Evolutionary conservation across 495 filamentous ascomycete genomes (phyloP).

Genomic region (Niebla homalea): DNA sequence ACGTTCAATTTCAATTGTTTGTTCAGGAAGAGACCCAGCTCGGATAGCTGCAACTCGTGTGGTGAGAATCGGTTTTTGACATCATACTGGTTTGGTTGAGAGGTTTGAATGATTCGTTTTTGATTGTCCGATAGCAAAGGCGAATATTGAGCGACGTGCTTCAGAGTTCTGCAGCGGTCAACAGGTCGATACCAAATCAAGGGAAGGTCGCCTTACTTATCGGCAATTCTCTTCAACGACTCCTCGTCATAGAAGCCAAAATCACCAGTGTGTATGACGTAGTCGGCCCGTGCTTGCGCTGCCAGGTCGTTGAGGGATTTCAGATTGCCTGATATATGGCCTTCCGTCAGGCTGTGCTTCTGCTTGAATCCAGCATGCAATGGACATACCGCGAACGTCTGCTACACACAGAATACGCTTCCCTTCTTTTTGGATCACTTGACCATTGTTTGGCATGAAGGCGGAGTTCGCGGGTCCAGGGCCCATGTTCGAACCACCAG

Average conservation of each 20-base stretch:
- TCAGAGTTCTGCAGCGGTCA: slow-evolving; percentile 61
- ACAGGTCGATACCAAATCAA: slow-evolving; percentile 11
- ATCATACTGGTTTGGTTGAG: slow-evolving; percentile 38
- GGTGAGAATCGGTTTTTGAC: slow-evolving; percentile 74
- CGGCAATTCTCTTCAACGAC: slow-evolving; percentile 92
- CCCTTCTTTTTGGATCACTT: slow-evolving; percentile 71
- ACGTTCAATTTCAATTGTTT: slow-evolving; percentile 82
- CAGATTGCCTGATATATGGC: slow-evolving; percentile 59
- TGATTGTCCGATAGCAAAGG: slow-evolving; percentile 76
- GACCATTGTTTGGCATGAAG: slow-evolving; percentile 52
- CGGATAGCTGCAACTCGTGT: slow-evolving; percentile 81
- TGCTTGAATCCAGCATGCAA: background rate
- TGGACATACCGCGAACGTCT: slow-evolving; percentile 77
- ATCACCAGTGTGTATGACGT: slow-evolving; percentile 96
- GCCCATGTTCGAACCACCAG: slow-evolving; percentile 15
- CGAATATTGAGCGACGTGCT: slow-evolving; percentile 97
- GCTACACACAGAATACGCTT: slow-evolving; percentile 88
- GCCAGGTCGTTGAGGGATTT: slow-evolving; percentile 93
- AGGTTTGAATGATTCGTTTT: slow-evolving; percentile 71
- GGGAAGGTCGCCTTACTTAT: slow-evolving; percentile 60
- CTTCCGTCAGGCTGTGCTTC: background rate
- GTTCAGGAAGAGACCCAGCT: slow-evolving; percentile 82
- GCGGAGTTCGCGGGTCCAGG: slow-evolving; percentile 26
- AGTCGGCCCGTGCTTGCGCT: slow-evolving; percentile 80
- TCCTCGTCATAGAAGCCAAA: slow-evolving; percentile 98